Evolutionary conservation across 2,329 filamentous ascomycete species (phyloP).

Genomic region (Colletotrichum salicis): DNA sequence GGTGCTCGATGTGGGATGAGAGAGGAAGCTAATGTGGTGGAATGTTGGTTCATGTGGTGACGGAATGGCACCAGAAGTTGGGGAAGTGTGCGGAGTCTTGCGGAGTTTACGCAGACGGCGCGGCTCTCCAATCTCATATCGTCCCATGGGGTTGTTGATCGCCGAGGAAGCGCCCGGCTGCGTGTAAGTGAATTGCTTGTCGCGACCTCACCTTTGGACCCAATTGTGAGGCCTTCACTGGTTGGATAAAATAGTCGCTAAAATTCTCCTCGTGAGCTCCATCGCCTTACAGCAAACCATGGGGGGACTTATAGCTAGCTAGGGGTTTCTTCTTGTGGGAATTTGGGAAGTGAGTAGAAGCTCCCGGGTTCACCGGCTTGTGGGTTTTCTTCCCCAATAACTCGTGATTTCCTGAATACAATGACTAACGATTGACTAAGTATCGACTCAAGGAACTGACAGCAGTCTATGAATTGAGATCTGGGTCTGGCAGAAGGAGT

Average conservation of each 20-base stretch:
- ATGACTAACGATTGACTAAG: not conserved
- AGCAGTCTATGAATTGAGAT: not conserved
- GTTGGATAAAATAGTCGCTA: not conserved
- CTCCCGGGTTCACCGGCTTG: not conserved
- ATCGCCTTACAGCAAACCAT: not conserved
- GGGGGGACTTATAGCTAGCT: not conserved
- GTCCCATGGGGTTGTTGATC: conserved; percentile 17
- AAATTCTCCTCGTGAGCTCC: not conserved
- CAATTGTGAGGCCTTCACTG: too few species aligned
- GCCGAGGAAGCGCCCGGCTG: conserved; percentile 2
- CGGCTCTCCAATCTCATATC: not conserved
- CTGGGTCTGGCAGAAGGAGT: not conserved
- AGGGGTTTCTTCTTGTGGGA: not conserved
- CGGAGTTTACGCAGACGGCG: conserved; percentile 20
- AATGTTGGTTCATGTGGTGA: not conserved
- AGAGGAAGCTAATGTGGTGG: not conserved
- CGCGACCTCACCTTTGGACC: not conserved
- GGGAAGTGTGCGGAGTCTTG: conserved; percentile 29
- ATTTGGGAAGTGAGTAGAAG: too few species aligned
- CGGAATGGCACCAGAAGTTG: conserved; percentile 19
- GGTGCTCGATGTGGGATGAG: not conserved
- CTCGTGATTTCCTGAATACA: not conserved
- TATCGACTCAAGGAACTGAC: not conserved
- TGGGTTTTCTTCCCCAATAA: not conserved
- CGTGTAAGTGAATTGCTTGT: conserved; percentile 8